Evolutionary conservation across 495 filamentous ascomycete genomes (phyloP), one percentile per base, ranked within the genome.

Genomic region (Trichoderma orchidacearum): DNA sequence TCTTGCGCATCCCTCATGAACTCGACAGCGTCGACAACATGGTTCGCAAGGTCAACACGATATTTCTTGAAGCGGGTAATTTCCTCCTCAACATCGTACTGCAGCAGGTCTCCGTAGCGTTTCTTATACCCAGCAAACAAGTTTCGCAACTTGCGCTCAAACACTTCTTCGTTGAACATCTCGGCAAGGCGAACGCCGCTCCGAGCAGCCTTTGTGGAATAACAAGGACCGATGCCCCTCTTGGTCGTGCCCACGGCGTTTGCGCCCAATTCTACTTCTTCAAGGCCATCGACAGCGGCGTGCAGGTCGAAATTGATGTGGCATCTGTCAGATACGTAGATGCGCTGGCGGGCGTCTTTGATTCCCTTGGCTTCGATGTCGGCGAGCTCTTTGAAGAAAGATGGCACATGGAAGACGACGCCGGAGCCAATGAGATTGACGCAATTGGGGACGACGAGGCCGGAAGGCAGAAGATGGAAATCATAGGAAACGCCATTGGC

Each of bases 231-330:
- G 60, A 92, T 90, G 55, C 32, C 8, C 7, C 52, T 28, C 45
- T 50, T 50, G 3, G 45, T 50, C 13, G 17, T 21, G 25, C 45
- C 13, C 8, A 35, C 32, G 32, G 53, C 35, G 5, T 60, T 59
- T 12, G 60, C 32, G 21, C 84, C 87, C 13, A 95, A 76, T 62
- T 85, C 83, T 35, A 74, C 72, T 70, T 95, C 90, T 68, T 90
- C 85, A 18, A 95, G 74, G 9, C 88, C 86, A 67, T 95, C 89
- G 28, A 91, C 85, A 54, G 84, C 73, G 45, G 82, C 81, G 69
- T 95, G 90, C 41, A 96, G 74, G 61, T 94, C 85, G 58, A 95
- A 83, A 62, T 87, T 84, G 59, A 96, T 77, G 64, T 95, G 90
- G 32, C 85, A 85, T 58, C 91, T 81, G 65, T 92, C 86, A 28